Conservation (phyloP, 108 stramenopile genomes). For the Skeletonema grethae region DNA sequence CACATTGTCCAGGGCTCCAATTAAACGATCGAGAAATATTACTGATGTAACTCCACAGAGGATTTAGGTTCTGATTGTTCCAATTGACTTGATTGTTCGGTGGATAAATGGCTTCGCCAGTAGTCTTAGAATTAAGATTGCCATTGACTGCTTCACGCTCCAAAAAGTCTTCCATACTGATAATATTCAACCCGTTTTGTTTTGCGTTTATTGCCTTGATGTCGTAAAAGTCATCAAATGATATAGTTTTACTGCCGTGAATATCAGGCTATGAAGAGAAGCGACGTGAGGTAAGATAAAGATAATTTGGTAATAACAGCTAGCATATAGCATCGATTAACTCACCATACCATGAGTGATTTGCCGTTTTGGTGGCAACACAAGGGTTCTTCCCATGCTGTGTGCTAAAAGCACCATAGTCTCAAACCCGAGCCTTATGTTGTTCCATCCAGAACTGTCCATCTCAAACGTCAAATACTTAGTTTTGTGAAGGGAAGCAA, state of each 20-base stretch:
- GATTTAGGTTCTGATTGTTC: conserved; percentile 29
- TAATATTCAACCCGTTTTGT: conserved; percentile 51
- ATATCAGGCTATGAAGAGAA: conserved; percentile 21
- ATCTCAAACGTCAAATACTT: conserved; percentile 79
- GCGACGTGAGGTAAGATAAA: neutral
- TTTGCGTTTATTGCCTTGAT: conserved; percentile 33
- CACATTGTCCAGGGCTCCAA: conserved; percentile 37
- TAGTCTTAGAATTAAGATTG: conserved; percentile 14
- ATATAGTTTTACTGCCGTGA: conserved; percentile 16
- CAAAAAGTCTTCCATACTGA: conserved; percentile 69
- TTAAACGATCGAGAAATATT: conserved; percentile 22
- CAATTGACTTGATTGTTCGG: conserved; percentile 25
- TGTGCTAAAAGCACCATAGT: conserved; percentile 58
- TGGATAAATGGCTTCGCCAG: conserved; percentile 17
- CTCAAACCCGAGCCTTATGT: conserved; percentile 75
- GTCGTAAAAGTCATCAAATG: conserved; percentile 50
- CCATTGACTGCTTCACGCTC: conserved; percentile 42
- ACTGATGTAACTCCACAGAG: conserved; percentile 27
- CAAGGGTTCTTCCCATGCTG: conserved; percentile 70
- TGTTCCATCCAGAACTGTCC: conserved; percentile 68
- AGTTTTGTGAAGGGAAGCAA: neutral
- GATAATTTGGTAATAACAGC: neutral
- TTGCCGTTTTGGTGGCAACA: conserved; percentile 61
- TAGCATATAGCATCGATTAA: neutral
- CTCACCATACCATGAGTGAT: conserved; percentile 41